Evolutionary conservation across 1,284 basidiomycete species (phyloP), one percentile per base, ranked within the genome.

Genomic region (Heliocybe sulcata): DNA sequence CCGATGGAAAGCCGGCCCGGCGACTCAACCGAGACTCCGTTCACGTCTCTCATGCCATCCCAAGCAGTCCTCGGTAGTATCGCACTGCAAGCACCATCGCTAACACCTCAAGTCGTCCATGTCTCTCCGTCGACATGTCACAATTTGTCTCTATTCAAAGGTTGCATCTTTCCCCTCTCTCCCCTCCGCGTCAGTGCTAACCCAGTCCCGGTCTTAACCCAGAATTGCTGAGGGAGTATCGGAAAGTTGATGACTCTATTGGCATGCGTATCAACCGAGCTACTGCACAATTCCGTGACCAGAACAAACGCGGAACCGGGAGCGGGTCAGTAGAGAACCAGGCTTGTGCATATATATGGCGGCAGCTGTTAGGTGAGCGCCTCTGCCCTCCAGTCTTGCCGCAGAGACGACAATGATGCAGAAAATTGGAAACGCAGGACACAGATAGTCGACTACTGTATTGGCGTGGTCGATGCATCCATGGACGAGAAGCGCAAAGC

Each of bases 151-250:
- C 64, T 89, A 8, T 95, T 95, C 77, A 93, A 92, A 82, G 89
- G 92, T 88, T 69, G 63, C 14, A 26, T 59, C 27, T 55, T 54
- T 25, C 52, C 20, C 14, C 11, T 23, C 23, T 8, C 33, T 20
- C 20, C 25, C 35, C 23, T 11, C 31, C 22, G 31, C 19, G 25
- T 25, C 27, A n/a, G n/a, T n/a, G n/a, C n/a, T 54, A 31, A 42
- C 14, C 12, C 20, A 45, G 25, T 29, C 35, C 23, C 11, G 9
- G 27, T n/a, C 6, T 26, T n/a, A n/a, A 4, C 20, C 12, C 26
- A 95, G 92, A 92, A 60, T 81, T 94, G 63, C 79, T 94, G 69
- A 83, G 78, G 65, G 90, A 94, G 68, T 94, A 94, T 67, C 80
- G 92, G 61, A 85, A 80, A 62, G 74, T 94, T 6, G 92, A 95